Percentiles rank a stretch among this genome's conserved stretches.
These are phyloP conservation scores for Cyamopsis tetragonoloba DNA, from an alignment of 306 rosid genomes.

Conservation along the genomic window DNA sequence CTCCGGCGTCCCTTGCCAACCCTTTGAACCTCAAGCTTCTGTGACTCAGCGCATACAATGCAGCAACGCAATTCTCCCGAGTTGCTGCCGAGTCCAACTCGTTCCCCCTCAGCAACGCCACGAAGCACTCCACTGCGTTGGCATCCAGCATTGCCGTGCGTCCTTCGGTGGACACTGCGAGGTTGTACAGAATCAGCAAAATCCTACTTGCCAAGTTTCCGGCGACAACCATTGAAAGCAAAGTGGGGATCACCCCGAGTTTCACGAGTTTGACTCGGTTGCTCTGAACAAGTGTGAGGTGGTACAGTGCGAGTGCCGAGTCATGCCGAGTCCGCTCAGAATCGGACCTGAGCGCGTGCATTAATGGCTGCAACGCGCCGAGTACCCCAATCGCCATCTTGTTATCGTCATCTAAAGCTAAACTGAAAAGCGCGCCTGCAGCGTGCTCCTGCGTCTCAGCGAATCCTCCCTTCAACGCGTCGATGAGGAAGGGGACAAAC, in stretches of 20 bases:
- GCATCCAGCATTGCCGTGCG: slow-evolving; percentile 79
- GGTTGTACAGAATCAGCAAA: slow-evolving; percentile 65
- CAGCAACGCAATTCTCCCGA: slow-evolving; percentile 85
- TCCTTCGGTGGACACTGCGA: slow-evolving; percentile 65
- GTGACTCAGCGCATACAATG: slow-evolving; percentile 69
- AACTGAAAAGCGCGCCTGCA: slow-evolving; percentile 90
- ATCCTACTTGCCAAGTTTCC: slow-evolving; percentile 50
- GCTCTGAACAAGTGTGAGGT: slow-evolving; percentile 61
- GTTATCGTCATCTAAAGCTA: slow-evolving; percentile 76
- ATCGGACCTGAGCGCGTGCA: slow-evolving; percentile 76
- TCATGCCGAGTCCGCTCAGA: slow-evolving; percentile 71
- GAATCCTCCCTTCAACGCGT: slow-evolving; percentile 60
- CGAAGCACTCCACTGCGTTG: slow-evolving; percentile 63
- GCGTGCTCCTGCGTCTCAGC: slow-evolving; percentile 86
- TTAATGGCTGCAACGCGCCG: slow-evolving; percentile 71
- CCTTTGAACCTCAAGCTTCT: slow-evolving; percentile 81
- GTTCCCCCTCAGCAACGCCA: slow-evolving; percentile 46
- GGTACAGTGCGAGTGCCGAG: slow-evolving; percentile 83
- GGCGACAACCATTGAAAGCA: slow-evolving; percentile 42
- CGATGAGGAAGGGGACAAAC: slow-evolving; percentile 62
- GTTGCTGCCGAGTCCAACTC: slow-evolving; percentile 64
- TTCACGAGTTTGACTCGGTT: slow-evolving; percentile 79
- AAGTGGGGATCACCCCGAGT: slow-evolving; percentile 56
- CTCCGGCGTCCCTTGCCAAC: slow-evolving; percentile 78
- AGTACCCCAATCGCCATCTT: slow-evolving; percentile 89